A percentile compares a stretch with the other conserved stretches of the same genome.
phyloP scores from a whole-genome alignment of 805 yeast species.

The Cyberlindnera misumaiensis region DNA sequence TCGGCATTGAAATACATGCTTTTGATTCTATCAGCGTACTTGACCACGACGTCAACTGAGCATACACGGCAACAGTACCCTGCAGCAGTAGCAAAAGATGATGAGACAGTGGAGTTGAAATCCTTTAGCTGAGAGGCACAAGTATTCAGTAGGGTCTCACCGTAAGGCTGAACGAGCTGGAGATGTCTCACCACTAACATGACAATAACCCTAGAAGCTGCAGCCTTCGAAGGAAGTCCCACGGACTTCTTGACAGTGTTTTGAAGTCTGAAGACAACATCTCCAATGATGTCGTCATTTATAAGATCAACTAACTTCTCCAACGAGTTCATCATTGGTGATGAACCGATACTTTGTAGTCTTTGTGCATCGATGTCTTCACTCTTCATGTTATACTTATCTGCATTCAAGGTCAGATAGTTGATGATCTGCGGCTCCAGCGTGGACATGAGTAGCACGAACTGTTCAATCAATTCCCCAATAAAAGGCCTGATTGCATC shows the following conservation, averaged over 20 bases:
- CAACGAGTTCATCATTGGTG: conserved; percentile 86
- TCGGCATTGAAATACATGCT: conserved; percentile 53
- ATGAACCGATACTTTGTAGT: conserved; percentile 61
- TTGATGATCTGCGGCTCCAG: conserved; percentile 89
- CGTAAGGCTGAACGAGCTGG: conserved; percentile 37
- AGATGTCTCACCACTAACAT: conserved; percentile 55
- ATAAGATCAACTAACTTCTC: conserved; percentile 59
- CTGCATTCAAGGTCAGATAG: conserved; percentile 81
- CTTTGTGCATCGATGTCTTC: conserved; percentile 75
- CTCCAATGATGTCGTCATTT: conserved; percentile 35
- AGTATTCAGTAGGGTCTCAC: conserved; percentile 55
- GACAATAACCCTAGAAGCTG: conserved; percentile 70
- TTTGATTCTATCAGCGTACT: conserved; percentile 45
- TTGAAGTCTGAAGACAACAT: conserved; percentile 41
- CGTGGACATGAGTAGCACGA: conserved; percentile 70
- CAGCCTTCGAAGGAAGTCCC: conserved; percentile 88
- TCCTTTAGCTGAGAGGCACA: conserved; percentile 58
- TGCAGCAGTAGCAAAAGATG: conserved; percentile 71
- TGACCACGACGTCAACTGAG: conserved; percentile 41
- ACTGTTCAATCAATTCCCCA: conserved; percentile 60
- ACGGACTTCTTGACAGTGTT: conserved; percentile 60
- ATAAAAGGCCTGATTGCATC: conserved; percentile 56
- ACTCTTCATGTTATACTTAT: conserved; percentile 68
- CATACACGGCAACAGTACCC: conserved; percentile 73
- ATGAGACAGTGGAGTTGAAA: conserved; percentile 62